Evolutionary conservation across 306 rosid species (phyloP).

Genomic region (Lathyrus oleraceus): DNA sequence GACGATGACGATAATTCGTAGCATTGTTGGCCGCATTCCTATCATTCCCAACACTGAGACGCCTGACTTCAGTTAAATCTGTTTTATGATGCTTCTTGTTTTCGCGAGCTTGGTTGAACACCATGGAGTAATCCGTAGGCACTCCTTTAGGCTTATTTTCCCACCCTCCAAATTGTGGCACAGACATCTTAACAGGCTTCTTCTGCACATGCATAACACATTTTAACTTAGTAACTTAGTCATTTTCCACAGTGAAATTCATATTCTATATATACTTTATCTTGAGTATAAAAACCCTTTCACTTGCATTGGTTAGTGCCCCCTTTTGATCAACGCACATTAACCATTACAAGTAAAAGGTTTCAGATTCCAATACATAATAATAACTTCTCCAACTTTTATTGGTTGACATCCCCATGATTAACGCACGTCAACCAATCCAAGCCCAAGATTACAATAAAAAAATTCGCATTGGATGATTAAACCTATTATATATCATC

Average conservation of each 20-base stretch:
- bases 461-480: background rate
- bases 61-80: slow-evolving; percentile 51
- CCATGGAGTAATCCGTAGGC: slow-evolving; percentile 68
- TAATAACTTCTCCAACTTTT: background rate
- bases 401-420: slow-evolving; percentile 39
- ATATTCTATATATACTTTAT: background rate
- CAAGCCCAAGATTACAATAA: background rate
- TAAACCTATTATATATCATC: background rate
- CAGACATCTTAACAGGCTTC: slow-evolving; percentile 55
- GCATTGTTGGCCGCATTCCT: slow-evolving; percentile 17
- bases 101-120: slow-evolving; percentile 72
- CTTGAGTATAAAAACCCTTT: background rate
- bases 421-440: slow-evolving; percentile 43
- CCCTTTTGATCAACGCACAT: slow-evolving; percentile 28
- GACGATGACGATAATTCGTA: slow-evolving; percentile 13
- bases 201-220: slow-evolving; percentile 41
- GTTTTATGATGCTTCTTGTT: slow-evolving; percentile 57
- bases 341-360: slow-evolving; percentile 27
- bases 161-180: slow-evolving; percentile 95
- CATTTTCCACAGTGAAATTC: background rate
- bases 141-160: slow-evolving; percentile 49
- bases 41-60: slow-evolving; percentile 53
- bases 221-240: background rate
- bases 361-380: background rate
- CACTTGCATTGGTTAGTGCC: slow-evolving; percentile 34